phyloP scores from a whole-genome alignment of 768 basidiomycete species.

The Amanita phalloides region DNA sequence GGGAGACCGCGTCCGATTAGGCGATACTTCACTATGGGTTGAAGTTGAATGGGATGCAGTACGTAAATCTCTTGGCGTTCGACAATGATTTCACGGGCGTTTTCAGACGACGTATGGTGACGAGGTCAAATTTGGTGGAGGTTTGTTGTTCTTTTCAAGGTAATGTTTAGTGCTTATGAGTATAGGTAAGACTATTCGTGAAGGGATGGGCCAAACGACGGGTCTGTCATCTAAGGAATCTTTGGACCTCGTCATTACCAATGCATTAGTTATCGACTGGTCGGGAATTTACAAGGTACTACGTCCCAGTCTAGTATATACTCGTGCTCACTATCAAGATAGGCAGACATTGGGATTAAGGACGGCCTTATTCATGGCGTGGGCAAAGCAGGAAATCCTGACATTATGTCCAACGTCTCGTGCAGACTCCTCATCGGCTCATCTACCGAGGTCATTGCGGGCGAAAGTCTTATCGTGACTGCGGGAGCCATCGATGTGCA shows the following conservation, averaged over 20 bases:
- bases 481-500: constrained; percentile 91
- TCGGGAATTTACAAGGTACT: constrained; percentile 82
- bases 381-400: constrained; percentile 97
- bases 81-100: not conserved
- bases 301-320: not conserved
- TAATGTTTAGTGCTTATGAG: not conserved
- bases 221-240: constrained; percentile 54
- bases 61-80: constrained; percentile 7
- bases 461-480: constrained; percentile 89
- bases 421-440: constrained; percentile 73
- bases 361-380: constrained; percentile 73
- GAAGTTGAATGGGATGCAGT: constrained; percentile 84
- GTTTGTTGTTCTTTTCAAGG: constrained; percentile 22
- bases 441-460: constrained; percentile 91
- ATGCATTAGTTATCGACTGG: constrained; percentile 92
- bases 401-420: constrained; percentile 77
- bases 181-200: constrained; percentile 83
- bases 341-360: constrained; percentile 95
- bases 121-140: constrained; percentile 97
- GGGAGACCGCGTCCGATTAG: constrained; percentile 82
- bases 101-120: constrained; percentile 80
- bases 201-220: constrained; percentile 94
- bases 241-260: constrained; percentile 91
- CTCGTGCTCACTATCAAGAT: not conserved
- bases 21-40: constrained; percentile 86